Evolutionary conservation across 2,329 filamentous ascomycete genomes (phyloP).

Genomic region (Shiraia sp.): DNA sequence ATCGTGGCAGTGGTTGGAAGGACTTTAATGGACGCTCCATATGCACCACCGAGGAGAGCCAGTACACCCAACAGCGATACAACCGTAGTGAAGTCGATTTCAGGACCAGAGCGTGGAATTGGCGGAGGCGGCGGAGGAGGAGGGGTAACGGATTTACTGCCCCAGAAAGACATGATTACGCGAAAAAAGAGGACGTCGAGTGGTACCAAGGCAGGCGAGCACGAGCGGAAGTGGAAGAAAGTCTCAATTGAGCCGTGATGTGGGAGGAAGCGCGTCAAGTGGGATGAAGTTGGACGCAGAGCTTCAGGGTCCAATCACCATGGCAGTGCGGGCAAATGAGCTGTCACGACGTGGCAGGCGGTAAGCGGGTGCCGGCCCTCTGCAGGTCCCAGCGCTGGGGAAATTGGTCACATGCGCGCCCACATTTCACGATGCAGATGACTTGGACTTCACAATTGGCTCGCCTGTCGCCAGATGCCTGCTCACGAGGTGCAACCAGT

Average conservation of each 20-base stretch:
- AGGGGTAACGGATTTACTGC: conserved; percentile 45
- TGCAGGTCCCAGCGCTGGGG: conserved; percentile 7
- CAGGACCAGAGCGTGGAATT: conserved; percentile 55
- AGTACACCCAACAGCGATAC: conserved; percentile 60
- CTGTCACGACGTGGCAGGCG: conserved; percentile 26
- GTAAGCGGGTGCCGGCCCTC: conserved; percentile 19
- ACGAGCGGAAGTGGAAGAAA: conserved; percentile 5
- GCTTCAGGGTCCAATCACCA: conserved; percentile 26
- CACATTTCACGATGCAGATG: conserved; percentile 34
- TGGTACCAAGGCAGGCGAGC: too few relatives aligned
- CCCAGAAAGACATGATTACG: conserved; percentile 26
- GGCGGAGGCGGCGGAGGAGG: conserved; percentile 62
- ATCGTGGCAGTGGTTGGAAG: conserved; percentile 59
- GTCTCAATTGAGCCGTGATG: conserved; percentile 8
- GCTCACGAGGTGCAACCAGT: conserved; percentile 21
- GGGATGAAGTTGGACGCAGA: conserved; percentile 7
- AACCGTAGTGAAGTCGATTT: conserved; percentile 56
- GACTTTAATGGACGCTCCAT: conserved; percentile 51
- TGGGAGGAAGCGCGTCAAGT: conserved; percentile 10
- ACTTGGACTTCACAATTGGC: conserved; percentile 19
- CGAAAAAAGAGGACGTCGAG: conserved; percentile 8
- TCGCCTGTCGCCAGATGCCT: conserved; percentile 13
- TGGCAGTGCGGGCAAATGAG: conserved; percentile 11
- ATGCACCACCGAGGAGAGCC: conserved; percentile 58
- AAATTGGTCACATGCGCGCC: conserved; percentile 29